Percentiles rank a stretch among this genome's conserved stretches.
These are phyloP conservation scores for Triticum urartu DNA, from an alignment of 176 grass and related monocot species.

Conservation along the genomic window DNA sequence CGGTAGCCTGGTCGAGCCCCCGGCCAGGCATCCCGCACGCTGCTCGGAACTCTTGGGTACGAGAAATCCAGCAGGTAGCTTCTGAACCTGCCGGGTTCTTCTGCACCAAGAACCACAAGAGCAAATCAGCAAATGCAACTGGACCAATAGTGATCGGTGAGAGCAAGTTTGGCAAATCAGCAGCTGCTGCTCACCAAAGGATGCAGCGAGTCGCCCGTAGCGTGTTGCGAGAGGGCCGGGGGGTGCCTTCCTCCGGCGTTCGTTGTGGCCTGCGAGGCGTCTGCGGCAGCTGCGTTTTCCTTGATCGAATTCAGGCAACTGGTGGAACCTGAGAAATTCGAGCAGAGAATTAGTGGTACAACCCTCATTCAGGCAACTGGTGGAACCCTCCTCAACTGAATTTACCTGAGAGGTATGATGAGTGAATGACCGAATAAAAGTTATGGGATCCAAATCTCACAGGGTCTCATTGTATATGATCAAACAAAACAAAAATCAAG, in stretches of 20 bases:
- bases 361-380: constrained; percentile 53
- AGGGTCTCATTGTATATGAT: not conserved
- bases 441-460: not conserved
- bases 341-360: constrained; percentile 17
- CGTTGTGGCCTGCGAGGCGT: constrained; percentile 88
- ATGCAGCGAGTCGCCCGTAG: constrained; percentile 53
- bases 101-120: constrained; percentile 25
- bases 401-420: not conserved
- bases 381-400: constrained; percentile 25
- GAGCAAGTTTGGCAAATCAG: not conserved
- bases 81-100: constrained; percentile 61
- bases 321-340: constrained; percentile 68
- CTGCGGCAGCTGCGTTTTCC: constrained; percentile 88
- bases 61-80: constrained; percentile 86
- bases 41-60: constrained; percentile 68
- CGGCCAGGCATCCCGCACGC: constrained; percentile 55
- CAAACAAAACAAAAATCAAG: not conserved
- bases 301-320: constrained; percentile 80
- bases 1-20: constrained; percentile 40
- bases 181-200: constrained; percentile 45
- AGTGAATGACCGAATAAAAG: not conserved
- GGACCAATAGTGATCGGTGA: not conserved
- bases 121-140: not conserved
- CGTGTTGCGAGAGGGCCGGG: constrained; percentile 60
- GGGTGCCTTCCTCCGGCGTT: constrained; percentile 75